phyloP scores from a whole-genome alignment of 2,329 filamentous ascomycete species.

The Helicocarpus griseus region DNA sequence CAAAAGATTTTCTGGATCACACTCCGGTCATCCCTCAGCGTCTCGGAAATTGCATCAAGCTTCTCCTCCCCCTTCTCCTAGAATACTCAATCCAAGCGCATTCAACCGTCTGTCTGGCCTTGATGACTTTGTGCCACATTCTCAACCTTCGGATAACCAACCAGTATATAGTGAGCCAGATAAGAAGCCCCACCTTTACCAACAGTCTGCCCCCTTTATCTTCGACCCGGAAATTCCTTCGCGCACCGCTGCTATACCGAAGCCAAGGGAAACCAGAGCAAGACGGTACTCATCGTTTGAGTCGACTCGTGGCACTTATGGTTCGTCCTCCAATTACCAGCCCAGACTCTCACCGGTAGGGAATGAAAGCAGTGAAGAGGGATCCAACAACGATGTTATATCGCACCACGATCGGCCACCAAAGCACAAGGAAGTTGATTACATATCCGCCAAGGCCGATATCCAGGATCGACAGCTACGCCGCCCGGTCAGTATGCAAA shows the following conservation, averaged over 20 bases:
- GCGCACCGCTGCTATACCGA: neutral
- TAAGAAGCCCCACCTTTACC: neutral
- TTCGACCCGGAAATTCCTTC: slow-evolving; percentile 2
- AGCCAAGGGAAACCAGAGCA: neutral
- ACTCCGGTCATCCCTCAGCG: neutral
- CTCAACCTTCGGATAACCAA: neutral
- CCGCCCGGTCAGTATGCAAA: slow-evolving; percentile 3
- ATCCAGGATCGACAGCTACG: neutral
- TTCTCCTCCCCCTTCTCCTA: neutral
- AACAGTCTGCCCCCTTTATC: neutral
- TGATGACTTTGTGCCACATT: neutral
- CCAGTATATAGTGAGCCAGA: neutral
- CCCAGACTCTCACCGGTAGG: slow-evolving; percentile 4
- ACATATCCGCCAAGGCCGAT: neutral
- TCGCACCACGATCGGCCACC: neutral
- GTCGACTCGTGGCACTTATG: neutral
- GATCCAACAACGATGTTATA: neutral
- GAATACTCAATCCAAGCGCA: neutral
- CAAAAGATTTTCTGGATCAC: slow-evolving; percentile 22
- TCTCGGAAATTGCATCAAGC: neutral
- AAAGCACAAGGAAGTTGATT: neutral
- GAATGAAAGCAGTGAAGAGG: slow-evolving; percentile 1
- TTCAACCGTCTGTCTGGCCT: neutral
- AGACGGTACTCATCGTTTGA: slow-evolving; percentile 9
- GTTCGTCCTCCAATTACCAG: slow-evolving; percentile 2